phyloP scores from a whole-genome alignment of 176 grass and related monocot genomes.

The Leersia perrieri region DNA sequence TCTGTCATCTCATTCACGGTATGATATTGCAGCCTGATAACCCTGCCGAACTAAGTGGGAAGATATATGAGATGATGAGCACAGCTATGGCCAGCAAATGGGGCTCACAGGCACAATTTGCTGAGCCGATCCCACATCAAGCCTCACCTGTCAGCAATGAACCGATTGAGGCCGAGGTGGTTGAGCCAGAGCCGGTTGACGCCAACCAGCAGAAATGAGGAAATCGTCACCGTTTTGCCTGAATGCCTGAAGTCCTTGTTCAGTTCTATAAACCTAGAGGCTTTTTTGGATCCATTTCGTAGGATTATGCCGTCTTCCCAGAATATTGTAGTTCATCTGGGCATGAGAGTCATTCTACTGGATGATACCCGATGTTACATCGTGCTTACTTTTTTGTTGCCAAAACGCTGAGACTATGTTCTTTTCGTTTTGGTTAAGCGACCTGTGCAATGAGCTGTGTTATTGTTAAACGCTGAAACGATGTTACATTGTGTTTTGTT shows the following conservation, averaged over 20 bases:
- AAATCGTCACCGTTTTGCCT: not conserved
- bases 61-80: slow-evolving; percentile 97
- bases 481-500: not conserved
- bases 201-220: slow-evolving; percentile 53
- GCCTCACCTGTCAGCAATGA: not conserved
- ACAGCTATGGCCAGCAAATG: slow-evolving; percentile 60
- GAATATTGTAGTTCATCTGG: not conserved
- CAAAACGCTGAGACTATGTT: not conserved
- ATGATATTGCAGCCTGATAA: slow-evolving; percentile 67
- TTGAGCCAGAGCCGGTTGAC: slow-evolving; percentile 49
- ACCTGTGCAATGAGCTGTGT: not conserved
- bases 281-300: not conserved
- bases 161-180: slow-evolving; percentile 67
- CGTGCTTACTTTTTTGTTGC: not conserved
- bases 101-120: slow-evolving; percentile 26
- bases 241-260: not conserved
- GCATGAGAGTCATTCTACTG: not conserved
- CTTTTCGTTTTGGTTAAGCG: not conserved
- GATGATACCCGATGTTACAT: not conserved
- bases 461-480: too few species aligned
- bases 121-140: not conserved
- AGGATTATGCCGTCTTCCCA: not conserved
- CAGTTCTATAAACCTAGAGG: not conserved
- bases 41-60: slow-evolving; percentile 61
- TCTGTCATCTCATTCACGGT: not conserved